phyloP scores from a whole-genome alignment of 305 asterid species.

The Solanum hybrid region DNA sequence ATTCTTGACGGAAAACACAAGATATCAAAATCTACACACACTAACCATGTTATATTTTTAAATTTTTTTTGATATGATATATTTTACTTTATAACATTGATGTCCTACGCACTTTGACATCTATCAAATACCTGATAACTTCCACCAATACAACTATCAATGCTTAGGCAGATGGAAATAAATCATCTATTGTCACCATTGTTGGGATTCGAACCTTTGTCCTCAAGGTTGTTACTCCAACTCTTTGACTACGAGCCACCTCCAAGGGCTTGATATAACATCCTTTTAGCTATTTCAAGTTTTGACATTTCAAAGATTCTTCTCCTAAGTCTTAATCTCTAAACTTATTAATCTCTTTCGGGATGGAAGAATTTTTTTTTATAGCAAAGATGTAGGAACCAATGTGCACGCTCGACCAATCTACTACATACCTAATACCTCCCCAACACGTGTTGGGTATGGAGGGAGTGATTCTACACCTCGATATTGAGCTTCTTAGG shows the following conservation, averaged over 20 bases:
- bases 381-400: not conserved
- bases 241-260: not conserved
- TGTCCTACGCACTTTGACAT: not conserved
- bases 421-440: not conserved
- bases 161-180: not conserved
- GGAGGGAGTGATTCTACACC: not conserved
- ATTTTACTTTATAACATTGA: not conserved
- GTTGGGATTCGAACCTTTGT: not conserved
- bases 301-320: not conserved
- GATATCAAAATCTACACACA: not conserved
- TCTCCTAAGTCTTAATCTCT: not conserved
- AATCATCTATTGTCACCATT: not conserved
- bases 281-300: not conserved
- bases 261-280: not conserved
- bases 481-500: not conserved
- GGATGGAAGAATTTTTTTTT: not conserved
- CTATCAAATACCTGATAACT: not conserved
- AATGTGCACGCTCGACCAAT: not conserved
- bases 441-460: not conserved
- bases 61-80: not conserved
- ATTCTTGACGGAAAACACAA: not conserved
- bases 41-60: not conserved
- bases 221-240: not conserved
- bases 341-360: not conserved
- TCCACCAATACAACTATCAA: not conserved